phyloP scores from a whole-genome alignment of 371 early-diverging fungal genomes.

The Blastocladiella emersonii region DNA sequence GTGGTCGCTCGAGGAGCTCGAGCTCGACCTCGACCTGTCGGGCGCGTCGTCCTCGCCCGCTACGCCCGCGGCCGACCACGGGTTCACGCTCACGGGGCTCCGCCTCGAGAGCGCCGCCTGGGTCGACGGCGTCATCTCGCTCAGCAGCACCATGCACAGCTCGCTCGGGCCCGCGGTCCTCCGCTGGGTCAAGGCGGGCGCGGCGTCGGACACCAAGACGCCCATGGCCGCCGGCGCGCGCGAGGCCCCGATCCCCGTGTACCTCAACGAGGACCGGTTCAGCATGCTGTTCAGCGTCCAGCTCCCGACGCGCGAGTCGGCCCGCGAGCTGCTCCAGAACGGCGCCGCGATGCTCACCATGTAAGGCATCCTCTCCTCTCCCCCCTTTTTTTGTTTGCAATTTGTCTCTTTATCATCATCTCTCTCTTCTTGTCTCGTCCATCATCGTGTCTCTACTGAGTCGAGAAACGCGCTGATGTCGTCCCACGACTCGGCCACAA shows the following conservation, averaged over 20 bases:
- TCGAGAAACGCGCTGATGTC: too few species aligned
- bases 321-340: conserved; percentile 6
- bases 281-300: conserved; percentile 57
- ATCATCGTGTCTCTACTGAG: too few species aligned
- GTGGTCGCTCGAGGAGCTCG: conserved; percentile 34
- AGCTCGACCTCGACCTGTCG: conserved; percentile 13
- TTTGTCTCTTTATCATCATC: background rate
- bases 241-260: conserved; percentile 51
- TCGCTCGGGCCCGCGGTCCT: conserved; percentile 28
- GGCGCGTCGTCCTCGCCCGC: background rate
- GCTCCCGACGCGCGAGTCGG: conserved; percentile 16
- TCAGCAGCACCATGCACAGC: conserved; percentile 33
- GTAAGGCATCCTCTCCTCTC: too few species aligned
- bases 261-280: conserved; percentile 63
- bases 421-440: too few species aligned
- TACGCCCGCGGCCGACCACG: background rate
- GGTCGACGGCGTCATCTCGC: conserved; percentile 27
- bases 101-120: conserved; percentile 15
- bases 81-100: background rate
- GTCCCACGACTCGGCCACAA: too few species aligned
- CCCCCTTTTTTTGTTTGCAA: background rate
- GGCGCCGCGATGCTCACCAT: background rate
- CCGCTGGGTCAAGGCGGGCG: conserved; percentile 31
- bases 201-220: conserved; percentile 11
- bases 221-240: conserved; percentile 7